Evolutionary conservation across 495 filamentous ascomycete species (phyloP).

Genomic region (Amniculicola lignicola): DNA sequence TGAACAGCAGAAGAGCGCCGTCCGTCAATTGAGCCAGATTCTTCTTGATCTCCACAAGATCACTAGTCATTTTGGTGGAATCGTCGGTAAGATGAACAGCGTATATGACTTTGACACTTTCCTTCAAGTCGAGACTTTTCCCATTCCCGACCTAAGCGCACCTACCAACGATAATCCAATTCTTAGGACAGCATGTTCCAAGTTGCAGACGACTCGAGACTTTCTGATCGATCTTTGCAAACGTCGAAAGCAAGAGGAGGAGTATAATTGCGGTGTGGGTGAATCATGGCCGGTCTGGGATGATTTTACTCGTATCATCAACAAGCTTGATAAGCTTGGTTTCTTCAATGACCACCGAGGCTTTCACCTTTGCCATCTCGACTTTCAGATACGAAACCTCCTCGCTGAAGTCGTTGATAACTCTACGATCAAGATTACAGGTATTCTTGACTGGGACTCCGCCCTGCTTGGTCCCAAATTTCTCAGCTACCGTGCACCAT

Average conservation of each 20-base stretch:
- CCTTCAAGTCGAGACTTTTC: neutral
- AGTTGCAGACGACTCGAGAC: neutral
- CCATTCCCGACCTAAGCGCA: neutral
- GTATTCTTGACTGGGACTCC: constrained; percentile 20
- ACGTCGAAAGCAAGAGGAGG: neutral
- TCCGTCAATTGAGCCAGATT: neutral
- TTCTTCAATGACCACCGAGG: neutral
- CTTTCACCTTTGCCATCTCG: constrained; percentile 7
- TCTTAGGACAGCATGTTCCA: neutral
- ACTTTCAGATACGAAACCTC: constrained; percentile 7
- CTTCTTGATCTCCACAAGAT: neutral
- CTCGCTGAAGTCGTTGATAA: constrained; percentile 1
- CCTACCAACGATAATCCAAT: neutral
- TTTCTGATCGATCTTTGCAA: constrained; percentile 1
- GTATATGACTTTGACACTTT: neutral
- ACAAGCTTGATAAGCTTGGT: neutral
- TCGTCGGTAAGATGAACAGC: neutral
- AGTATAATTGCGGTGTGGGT: neutral
- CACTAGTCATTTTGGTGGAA: neutral
- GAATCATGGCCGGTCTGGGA: constrained; percentile 1
- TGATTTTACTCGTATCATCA: neutral
- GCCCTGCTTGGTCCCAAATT: constrained; percentile 9
- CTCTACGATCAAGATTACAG: neutral
- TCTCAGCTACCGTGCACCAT: constrained; percentile 1
- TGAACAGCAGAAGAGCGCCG: neutral